phyloP scores from a whole-genome alignment of 1,284 basidiomycete species.

The Sporisorium graminicola region DNA sequence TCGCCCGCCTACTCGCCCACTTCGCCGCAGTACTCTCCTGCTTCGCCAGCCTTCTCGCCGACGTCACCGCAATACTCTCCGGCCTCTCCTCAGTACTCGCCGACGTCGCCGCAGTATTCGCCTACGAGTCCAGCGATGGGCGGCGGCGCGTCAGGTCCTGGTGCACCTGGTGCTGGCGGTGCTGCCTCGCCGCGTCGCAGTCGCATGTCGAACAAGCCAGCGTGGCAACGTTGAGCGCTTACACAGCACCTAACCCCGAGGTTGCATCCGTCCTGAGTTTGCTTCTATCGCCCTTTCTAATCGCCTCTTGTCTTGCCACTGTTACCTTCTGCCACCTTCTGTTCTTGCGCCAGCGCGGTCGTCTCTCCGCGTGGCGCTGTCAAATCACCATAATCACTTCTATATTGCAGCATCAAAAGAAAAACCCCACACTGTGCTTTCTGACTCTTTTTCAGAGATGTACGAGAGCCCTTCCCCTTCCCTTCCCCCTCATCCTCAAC shows the following conservation, averaged over 20 bases:
- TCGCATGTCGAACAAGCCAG: conserved; percentile 63
- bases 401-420: conserved; percentile 15
- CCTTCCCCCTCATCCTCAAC: neutral
- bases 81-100: conserved; percentile 67
- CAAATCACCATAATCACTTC: conserved; percentile 9
- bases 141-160: conserved; percentile 20
- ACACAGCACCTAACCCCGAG: too few species aligned
- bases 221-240: conserved; percentile 57
- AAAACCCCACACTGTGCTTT: neutral
- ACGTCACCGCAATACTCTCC: conserved; percentile 75
- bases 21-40: conserved; percentile 64
- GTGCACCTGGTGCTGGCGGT: conserved; percentile 41
- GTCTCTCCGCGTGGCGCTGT: neutral
- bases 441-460: neutral
- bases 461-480: neutral
- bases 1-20: conserved; percentile 65
- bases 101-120: conserved; percentile 63
- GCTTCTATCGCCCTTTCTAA: too few species aligned
- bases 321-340: neutral
- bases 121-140: conserved; percentile 60
- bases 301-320: neutral
- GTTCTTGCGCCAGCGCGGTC: conserved; percentile 1
- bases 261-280: neutral
- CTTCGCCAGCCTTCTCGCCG: conserved; percentile 79
- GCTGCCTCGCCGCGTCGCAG: conserved; percentile 61